A percentile compares a stretch with the other conserved stretches of the same genome.
Evolutionary conservation across 768 basidiomycete species (phyloP).

Genomic region (Collybiopsis luxurians): DNA sequence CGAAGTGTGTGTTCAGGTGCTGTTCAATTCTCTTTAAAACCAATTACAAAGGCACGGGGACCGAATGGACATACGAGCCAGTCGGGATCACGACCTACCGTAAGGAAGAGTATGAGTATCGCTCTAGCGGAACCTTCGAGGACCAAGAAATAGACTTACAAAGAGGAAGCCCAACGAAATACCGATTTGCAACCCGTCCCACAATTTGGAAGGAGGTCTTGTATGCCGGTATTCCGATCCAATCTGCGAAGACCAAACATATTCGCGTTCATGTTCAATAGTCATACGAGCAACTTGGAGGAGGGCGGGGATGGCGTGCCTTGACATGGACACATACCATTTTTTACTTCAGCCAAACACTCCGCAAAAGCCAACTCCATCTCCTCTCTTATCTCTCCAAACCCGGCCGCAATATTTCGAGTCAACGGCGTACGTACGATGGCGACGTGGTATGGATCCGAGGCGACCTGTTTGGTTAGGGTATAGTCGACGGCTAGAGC

Average conservation of each 20-base stretch:
- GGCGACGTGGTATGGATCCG: background rate
- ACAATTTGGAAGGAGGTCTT: background rate
- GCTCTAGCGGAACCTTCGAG: too few relatives aligned
- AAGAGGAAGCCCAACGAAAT: background rate
- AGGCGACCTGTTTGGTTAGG: background rate
- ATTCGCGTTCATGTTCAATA: too few relatives aligned
- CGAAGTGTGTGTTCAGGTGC: constrained; percentile 24
- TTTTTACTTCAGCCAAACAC: background rate
- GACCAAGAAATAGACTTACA: too few relatives aligned
- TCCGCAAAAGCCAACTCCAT: background rate
- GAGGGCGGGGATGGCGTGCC: too few relatives aligned
- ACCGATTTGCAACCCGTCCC: background rate
- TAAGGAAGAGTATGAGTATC: too few relatives aligned
- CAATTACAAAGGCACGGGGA: background rate
- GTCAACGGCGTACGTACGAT: background rate
- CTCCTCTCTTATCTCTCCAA: background rate
- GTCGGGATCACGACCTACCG: constrained; percentile 3
- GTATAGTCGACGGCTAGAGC: background rate
- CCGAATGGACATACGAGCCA: background rate
- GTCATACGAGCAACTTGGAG: too few relatives aligned
- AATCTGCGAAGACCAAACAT: background rate
- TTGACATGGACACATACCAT: background rate
- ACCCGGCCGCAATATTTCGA: background rate
- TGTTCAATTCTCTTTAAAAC: background rate
- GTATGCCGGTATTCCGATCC: background rate